Evolutionary conservation across 441 rosid genomes (phyloP), one percentile per base, ranked within the genome.

Genomic region (Isatis lusitanica): DNA sequence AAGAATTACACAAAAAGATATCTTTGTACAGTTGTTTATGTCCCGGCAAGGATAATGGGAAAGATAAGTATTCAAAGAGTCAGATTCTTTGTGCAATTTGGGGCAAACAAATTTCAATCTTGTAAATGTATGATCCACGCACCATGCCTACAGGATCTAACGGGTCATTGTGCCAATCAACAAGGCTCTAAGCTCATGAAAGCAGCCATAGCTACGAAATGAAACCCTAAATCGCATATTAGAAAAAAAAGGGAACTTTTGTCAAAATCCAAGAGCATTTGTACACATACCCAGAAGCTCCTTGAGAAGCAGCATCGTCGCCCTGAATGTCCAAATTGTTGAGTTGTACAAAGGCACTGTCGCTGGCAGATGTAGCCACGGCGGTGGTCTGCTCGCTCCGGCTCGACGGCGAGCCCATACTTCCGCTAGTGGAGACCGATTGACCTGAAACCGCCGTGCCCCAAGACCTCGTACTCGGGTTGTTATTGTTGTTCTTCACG

Each of bases 371-470:
- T 0, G 98, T 90, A 42, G 94, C 93, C 53, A 83, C 78, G n/a
- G 80, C 71, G 85, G 81, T 68, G 74, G 90, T 78, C 71, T 87
- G 78, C 88, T 86, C 81, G 66, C 91, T 86, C 69, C 92, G 85
- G 84, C 96, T 90, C 0, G 98, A 91, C 1, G 95, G 98, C 0
- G 99, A 95, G 18, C 98, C 98, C n/a, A 89, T 87, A 78, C 98
- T 93, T 18, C 98, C 97, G 13, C 98, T 95, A 10, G 98, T 95
- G 7, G 99, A 95, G 36, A 93, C 87, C 17, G 97, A 95, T 78
- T 93, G 97, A 44, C 94, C 95, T 7, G 97, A 94, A 63, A 81
- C 70, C 31, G 90, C 83, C 43, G 96, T 83, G 1, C 93, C 93
- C 94, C 94, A 88, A 39, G 98, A 91, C 86, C 92, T 85, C 9